Base-by-base conservation (phyloP, 2,329 filamentous ascomycete genomes). In the Ceratocystis colombiana region DNA sequence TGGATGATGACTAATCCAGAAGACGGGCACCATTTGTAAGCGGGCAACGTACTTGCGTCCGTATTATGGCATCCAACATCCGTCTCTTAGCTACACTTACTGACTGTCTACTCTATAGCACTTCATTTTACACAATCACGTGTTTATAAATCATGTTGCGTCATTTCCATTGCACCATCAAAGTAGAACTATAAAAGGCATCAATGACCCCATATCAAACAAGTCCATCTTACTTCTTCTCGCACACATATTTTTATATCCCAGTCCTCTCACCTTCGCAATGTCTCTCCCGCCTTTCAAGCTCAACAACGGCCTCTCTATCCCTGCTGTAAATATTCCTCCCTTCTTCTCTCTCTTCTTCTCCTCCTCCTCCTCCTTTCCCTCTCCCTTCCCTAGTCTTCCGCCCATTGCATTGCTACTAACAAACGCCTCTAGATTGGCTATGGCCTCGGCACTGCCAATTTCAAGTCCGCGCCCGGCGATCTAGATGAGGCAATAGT, bases 361-460 rank as follows among this genome's bases (percentile, higher is more conserved):
- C 10, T 15, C 37, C 33, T 12, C 33, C 8, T 12, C 37, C 37
- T 4, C 33, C 8, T 37, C 7, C 33, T 12, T 12, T 37, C 33
- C 33, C 8, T 10, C 33, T 12, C 33, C 30, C 33, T 37, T 3
- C 33, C 33, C 33, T 15, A 15, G 12, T 33, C 44, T 25, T 67
- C 37, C 22, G 53, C 30, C 55, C 50, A 6, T 44, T n/a, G 3
- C 20, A 53, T 17, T 20, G 15, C 8, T 37, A 61, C 61, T 59
- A 53, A 61, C 33, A 22, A 41, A 15, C 37, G 41, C n/a, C n/a
- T 45, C 25, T 68, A 88, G 85, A 77, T 91, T 20, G 85, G 80
- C 50, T 91, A 88, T 71, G 88, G 88, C 28, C 82, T 88, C 3
- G 88, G 88, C 53, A 89, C 88, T 0, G 86, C 87, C 55, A 76